Conservation (phyloP, 1,139 yeast species). For the Candida albicans region DNA sequence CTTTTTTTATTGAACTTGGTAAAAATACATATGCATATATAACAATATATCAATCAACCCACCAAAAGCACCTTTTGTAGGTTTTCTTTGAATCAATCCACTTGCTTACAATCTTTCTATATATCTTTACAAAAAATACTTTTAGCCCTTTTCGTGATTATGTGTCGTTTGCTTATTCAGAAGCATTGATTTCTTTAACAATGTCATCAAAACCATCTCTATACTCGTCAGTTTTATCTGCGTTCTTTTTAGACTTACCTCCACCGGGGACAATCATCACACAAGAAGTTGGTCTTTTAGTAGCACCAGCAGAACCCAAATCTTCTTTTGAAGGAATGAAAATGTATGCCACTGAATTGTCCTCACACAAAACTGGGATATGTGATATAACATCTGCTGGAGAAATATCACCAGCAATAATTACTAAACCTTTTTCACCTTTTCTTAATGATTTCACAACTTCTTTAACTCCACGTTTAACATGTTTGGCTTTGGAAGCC, state of each 20-base stretch:
- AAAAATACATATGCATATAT: too few species aligned
- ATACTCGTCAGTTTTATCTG: conserved; percentile 84
- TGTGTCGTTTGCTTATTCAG: conserved; percentile 18
- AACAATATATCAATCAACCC: too few species aligned
- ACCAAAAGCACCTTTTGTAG: too few species aligned
- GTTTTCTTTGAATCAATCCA: too few species aligned
- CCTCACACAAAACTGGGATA: conserved; percentile 96
- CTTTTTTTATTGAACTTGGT: too few species aligned
- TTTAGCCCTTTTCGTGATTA: too few species aligned
- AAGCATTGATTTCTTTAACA: conserved; percentile 76
- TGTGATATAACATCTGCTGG: conserved; percentile 98
- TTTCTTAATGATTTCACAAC: conserved; percentile 96
- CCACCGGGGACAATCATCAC: conserved; percentile 98
- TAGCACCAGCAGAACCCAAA: conserved; percentile 97
- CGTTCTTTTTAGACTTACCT: conserved; percentile 77
- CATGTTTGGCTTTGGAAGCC: conserved; percentile 97
- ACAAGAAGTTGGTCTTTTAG: conserved; percentile 98
- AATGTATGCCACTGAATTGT: conserved; percentile 81
- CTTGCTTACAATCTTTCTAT: too few species aligned
- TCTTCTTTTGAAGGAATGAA: conserved; percentile 98
- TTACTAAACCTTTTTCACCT: conserved; percentile 95
- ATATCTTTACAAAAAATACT: too few species aligned
- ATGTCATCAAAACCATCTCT: conserved; percentile 91
- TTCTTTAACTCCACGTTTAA: conserved; percentile 98
- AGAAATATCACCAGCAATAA: conserved; percentile 96